Conservation (phyloP, 2,329 filamentous ascomycete species). For the Rutstroemia sp. region DNA sequence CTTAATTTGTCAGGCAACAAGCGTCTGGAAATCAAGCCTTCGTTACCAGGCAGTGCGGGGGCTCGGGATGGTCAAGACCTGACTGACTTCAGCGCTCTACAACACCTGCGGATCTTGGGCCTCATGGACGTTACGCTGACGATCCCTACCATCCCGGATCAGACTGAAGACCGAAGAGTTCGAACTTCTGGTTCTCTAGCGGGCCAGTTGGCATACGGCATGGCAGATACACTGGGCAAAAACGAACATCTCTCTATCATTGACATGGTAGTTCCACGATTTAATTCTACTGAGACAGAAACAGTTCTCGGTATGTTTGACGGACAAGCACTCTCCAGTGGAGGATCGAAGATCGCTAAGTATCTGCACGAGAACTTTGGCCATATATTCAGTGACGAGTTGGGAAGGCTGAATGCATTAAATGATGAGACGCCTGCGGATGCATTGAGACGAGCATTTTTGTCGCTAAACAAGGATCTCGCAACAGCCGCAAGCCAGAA, state of each 20-base stretch:
- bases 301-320: slow-evolving; percentile 94
- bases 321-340: slow-evolving; percentile 78
- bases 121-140: slow-evolving; percentile 98
- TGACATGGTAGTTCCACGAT: slow-evolving; percentile 88
- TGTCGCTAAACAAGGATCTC: slow-evolving; percentile 88
- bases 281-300: slow-evolving; percentile 84
- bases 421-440: slow-evolving; percentile 69
- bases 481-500: slow-evolving; percentile 77
- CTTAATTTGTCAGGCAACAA: slow-evolving; percentile 97
- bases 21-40: slow-evolving; percentile 81
- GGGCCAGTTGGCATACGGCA: slow-evolving; percentile 86
- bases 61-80: slow-evolving; percentile 61
- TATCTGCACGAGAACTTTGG: slow-evolving; percentile 95
- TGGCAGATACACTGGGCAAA: slow-evolving; percentile 90
- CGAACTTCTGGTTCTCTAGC: slow-evolving; percentile 94
- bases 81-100: slow-evolving; percentile 82
- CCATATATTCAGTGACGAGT: slow-evolving; percentile 71
- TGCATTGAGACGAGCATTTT: slow-evolving; percentile 78
- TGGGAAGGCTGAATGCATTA: slow-evolving; percentile 64
- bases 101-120: slow-evolving; percentile 79
- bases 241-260: slow-evolving; percentile 94
- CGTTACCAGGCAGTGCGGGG: slow-evolving; percentile 63
- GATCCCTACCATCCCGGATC: slow-evolving; percentile 86
- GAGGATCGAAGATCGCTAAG: slow-evolving; percentile 93
- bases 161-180: slow-evolving; percentile 90